These are phyloP conservation scores for Rhizopogon vinicolor DNA, from an alignment of 768 basidiomycete genomes.

Conservation along the genomic window DNA sequence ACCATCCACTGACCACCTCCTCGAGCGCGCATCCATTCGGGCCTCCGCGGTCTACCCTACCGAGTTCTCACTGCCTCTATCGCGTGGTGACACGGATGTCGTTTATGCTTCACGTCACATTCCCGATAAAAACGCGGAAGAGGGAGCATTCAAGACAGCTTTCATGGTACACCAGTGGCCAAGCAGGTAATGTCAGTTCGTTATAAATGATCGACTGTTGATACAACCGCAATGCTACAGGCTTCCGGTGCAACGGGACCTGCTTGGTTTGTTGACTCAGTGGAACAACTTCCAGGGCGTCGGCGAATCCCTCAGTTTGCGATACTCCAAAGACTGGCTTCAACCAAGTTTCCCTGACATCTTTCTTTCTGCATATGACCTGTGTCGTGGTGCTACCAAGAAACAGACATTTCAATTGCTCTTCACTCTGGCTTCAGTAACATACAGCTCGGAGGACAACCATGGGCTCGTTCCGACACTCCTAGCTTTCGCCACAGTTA, in stretches of 20 bases:
- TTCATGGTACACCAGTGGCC: neutral
- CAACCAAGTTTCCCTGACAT: slow-evolving; percentile 7
- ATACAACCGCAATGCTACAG: too few species aligned
- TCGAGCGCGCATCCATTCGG: slow-evolving; percentile 9
- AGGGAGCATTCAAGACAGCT: neutral
- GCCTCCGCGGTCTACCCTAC: neutral
- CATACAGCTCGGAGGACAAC: slow-evolving; percentile 15
- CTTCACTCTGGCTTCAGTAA: slow-evolving; percentile 30
- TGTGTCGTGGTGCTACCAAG: slow-evolving; percentile 11
- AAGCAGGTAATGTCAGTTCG: too few species aligned
- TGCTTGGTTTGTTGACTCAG: neutral
- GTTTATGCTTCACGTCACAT: slow-evolving; percentile 2
- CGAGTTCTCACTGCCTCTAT: too few species aligned
- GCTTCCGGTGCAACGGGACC: neutral
- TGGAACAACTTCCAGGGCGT: neutral
- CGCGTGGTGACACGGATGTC: slow-evolving; percentile 5
- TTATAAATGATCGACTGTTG: too few species aligned
- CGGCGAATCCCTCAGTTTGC: slow-evolving; percentile 5
- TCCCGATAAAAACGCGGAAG: neutral
- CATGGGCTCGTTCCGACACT: slow-evolving; percentile 20
- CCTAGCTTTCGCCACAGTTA: slow-evolving; percentile 24
- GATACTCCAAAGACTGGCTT: slow-evolving; percentile 27
- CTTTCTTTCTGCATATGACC: slow-evolving; percentile 26
- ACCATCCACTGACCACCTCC: slow-evolving; percentile 2
- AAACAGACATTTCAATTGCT: slow-evolving; percentile 16